phyloP scores from a whole-genome alignment of 306 rosid species.

The Begonia loranthoides region DNA sequence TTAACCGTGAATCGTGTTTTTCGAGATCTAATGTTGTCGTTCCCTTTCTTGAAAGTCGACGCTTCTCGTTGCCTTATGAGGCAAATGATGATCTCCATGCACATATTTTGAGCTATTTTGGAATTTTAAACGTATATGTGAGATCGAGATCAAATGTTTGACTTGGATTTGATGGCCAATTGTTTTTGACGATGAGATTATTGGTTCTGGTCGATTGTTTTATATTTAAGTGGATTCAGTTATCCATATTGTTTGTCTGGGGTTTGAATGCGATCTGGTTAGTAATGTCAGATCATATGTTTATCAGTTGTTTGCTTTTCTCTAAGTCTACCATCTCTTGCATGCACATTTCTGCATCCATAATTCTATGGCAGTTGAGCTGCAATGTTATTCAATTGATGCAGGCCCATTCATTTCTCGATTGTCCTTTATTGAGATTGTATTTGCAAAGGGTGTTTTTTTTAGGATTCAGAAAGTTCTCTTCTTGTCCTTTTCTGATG shows the following conservation, averaged over 20 bases:
- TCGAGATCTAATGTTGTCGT: background rate
- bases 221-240: background rate
- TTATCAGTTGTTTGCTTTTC: background rate
- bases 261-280: background rate
- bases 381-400: no score
- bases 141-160: background rate
- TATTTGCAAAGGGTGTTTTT: no score
- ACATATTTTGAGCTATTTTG: background rate
- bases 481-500: no score
- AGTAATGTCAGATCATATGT: background rate
- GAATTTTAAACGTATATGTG: background rate
- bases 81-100: background rate
- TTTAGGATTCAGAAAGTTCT: no score
- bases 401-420: no score
- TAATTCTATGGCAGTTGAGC: no score
- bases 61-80: background rate
- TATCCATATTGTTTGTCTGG: background rate
- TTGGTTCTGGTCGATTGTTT: no score
- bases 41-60: background rate
- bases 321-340: background rate
- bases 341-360: no score
- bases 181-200: background rate
- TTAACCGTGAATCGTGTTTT: background rate
- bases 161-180: background rate
- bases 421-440: no score